These are phyloP conservation scores for Annulohypoxylon nitens DNA, from an alignment of 495 filamentous ascomycete species.

Conservation along the genomic window DNA sequence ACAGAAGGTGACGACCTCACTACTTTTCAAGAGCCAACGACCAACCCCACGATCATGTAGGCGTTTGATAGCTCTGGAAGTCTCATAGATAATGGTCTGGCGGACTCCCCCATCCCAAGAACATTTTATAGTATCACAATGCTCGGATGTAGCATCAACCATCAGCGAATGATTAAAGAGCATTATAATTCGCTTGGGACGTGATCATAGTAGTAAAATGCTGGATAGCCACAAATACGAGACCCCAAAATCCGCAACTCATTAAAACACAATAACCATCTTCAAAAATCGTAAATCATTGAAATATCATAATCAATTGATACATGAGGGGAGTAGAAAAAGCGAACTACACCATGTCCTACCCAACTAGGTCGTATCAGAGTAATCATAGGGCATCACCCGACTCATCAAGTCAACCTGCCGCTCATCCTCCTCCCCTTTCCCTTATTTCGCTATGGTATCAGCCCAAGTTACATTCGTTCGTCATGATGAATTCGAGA, in stretches of 20 bases:
- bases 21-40: no score
- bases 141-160: no score
- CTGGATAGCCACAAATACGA: no score
- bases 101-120: no score
- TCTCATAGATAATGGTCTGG: no score
- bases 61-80: no score
- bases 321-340: constrained; percentile 53
- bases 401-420: constrained; percentile 24
- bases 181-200: no score
- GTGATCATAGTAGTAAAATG: no score
- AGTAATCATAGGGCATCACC: constrained; percentile 15
- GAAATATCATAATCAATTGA: constrained; percentile 29
- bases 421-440: constrained; percentile 3
- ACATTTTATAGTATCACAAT: no score
- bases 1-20: no score
- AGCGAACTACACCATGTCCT: constrained; percentile 34
- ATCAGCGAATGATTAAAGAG: no score
- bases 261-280: constrained; percentile 22
- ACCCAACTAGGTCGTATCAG: constrained; percentile 26
- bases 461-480: constrained; percentile 16
- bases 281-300: constrained; percentile 10
- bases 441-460: constrained; percentile 10
- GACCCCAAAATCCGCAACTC: background rate
- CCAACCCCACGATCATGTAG: no score
- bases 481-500: constrained; percentile 9